Evolutionary conservation across 2,329 filamentous ascomycete species (phyloP), one percentile per base, ranked within the genome.

Genomic region (Aureobasidium leucospermi): DNA sequence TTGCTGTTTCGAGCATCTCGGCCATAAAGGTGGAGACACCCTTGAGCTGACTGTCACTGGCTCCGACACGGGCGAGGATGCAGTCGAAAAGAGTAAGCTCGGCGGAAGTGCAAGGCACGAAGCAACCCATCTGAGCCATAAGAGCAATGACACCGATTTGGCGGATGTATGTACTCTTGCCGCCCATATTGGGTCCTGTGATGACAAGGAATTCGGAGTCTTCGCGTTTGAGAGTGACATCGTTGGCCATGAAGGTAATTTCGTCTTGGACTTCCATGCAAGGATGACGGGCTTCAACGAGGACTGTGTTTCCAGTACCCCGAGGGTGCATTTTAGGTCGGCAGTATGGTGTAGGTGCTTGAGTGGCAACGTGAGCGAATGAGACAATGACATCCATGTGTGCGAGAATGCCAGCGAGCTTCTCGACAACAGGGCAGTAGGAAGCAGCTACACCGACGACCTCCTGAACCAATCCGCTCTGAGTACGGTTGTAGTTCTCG

Each of bases 221-320:
- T 60, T 86, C 86, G 8, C 91, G 86, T 5, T 84, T 80, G 39
- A 99, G 84, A 57, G 86, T 85, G 23, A 97, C 90, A 67, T 99
- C 93, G 72, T 99, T 99, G 60, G 93, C 96, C 74, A 99, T 99
- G 77, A 99, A 99, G 63, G 93, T 92, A 43, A 99, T 87, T 68
- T 99, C 94, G 68, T 99, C 95, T 74, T 99, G 94, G 84, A 96
- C 92, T 73, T 99, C 94, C 84, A 99, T 89, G 71, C 94, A 99
- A 0, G 95, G 95, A 70, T 99, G 94, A 10, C 95, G 88, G 2
- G 94, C 90, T 75, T 96, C 95, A 64, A 86, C 89, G n/a, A 99
- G 81, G 23, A 95, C 78, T 0, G 94, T 99, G 67, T 91, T 87
- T 3, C 93, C 94, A 48, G 89, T 85, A 31, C 93, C 94, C 34